Conservation (phyloP, 345 rosid genomes). For the Hibiscus tridactylites region DNA sequence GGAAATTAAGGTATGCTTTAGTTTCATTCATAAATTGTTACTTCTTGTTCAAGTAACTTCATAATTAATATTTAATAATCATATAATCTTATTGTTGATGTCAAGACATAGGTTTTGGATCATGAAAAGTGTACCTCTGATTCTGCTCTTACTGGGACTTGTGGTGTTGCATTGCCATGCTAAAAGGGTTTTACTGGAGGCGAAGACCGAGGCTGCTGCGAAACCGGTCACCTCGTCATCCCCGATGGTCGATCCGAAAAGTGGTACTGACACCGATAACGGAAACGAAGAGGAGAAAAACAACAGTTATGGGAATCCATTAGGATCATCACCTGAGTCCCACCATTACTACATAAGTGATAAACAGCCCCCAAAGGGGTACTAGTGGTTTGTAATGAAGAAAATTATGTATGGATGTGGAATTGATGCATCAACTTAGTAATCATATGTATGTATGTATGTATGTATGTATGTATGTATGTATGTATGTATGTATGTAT, state of each 20-base stretch:
- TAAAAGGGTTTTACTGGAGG: constrained; percentile 10
- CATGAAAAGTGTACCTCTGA: constrained; percentile 16
- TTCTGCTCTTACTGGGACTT: constrained; percentile 12
- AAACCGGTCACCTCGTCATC: neutral
- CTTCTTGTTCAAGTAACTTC: neutral
- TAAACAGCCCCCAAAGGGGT: constrained; percentile 14
- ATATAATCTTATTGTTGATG: neutral
- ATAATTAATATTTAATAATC: neutral
- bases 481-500: neutral
- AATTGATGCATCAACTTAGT: neutral
- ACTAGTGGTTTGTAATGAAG: neutral
- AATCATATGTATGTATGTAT: neutral
- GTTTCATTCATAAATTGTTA: neutral
- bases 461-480: neutral
- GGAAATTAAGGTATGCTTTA: constrained; percentile 6
- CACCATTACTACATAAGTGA: constrained; percentile 19
- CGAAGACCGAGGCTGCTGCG: neutral
- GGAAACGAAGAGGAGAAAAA: constrained; percentile 14
- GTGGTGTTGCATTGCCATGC: constrained; percentile 15
- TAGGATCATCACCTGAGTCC: constrained; percentile 26
- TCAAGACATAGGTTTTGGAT: neutral
- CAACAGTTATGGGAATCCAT: constrained; percentile 15
- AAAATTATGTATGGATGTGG: neutral
- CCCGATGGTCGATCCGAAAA: neutral
- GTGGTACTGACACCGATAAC: neutral